Percentiles rank a stretch among this genome's conserved stretches.
Evolutionary conservation across 495 filamentous ascomycete species (phyloP).

Genomic region (Daldinia vernicosa): DNA sequence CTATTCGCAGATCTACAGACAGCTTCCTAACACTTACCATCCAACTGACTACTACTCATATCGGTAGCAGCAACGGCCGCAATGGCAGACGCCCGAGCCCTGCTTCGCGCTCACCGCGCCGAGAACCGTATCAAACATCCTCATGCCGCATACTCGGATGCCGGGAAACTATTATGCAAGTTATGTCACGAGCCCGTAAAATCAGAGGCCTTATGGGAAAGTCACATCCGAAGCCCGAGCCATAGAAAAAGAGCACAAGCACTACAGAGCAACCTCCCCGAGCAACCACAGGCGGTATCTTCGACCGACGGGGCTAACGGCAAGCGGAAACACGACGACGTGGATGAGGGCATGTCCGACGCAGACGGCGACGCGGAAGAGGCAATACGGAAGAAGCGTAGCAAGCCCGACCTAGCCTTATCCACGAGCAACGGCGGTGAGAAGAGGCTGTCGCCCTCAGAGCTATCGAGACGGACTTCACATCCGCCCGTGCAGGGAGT

Average conservation of each 20-base stretch:
- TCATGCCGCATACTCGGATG: slow-evolving; percentile 67
- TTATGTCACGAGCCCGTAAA: slow-evolving; percentile 68
- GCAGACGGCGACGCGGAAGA: slow-evolving; percentile 50
- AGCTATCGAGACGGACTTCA: slow-evolving; percentile 47
- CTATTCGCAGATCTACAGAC: not conserved
- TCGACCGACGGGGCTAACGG: slow-evolving; percentile 23
- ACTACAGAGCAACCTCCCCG: slow-evolving; percentile 22
- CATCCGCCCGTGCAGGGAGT: slow-evolving; percentile 55
- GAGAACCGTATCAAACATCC: slow-evolving; percentile 76
- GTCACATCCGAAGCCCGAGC: slow-evolving; percentile 58
- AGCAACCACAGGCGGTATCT: not conserved
- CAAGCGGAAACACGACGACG: slow-evolving; percentile 56
- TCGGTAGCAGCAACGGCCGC: not conserved
- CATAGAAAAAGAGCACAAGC: slow-evolving; percentile 56
- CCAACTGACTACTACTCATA: not conserved
- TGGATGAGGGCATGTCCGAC: slow-evolving; percentile 47
- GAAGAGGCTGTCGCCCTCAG: slow-evolving; percentile 47
- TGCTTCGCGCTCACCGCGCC: slow-evolving; percentile 83
- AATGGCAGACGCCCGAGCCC: slow-evolving; percentile 86
- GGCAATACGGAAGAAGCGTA: slow-evolving; percentile 54
- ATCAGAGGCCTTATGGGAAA: slow-evolving; percentile 68
- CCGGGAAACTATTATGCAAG: slow-evolving; percentile 67
- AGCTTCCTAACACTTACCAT: too few relatives aligned
- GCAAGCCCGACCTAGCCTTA: slow-evolving; percentile 44
- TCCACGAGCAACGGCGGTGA: slow-evolving; percentile 10